phyloP scores from a whole-genome alignment of 495 filamentous ascomycete genomes.

The Penicillium mononematosum region DNA sequence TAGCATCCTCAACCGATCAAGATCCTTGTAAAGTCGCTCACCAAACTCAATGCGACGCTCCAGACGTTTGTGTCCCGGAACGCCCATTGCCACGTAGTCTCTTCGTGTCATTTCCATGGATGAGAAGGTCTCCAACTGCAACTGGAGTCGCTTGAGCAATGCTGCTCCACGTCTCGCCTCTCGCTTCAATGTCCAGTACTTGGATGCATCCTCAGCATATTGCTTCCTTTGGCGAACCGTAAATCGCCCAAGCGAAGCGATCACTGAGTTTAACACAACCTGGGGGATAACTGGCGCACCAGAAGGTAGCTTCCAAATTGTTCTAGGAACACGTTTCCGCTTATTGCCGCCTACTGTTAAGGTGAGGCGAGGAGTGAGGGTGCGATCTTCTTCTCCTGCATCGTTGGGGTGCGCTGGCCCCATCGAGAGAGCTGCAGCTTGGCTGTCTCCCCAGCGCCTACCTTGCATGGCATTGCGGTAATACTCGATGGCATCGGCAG shows the following conservation, averaged over 20 bases:
- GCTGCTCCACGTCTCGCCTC: conserved; percentile 90
- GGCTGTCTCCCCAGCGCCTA: conserved; percentile 85
- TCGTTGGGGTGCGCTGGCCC: conserved; percentile 60
- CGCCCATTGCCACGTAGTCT: conserved; percentile 89
- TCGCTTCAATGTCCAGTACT: conserved; percentile 96
- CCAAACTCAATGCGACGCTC: conserved; percentile 85
- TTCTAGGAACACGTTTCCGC: conserved; percentile 67
- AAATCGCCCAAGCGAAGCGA: conserved; percentile 76
- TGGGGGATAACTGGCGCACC: conserved; percentile 92
- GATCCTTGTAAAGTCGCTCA: conserved; percentile 67
- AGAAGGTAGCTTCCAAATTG: conserved; percentile 90
- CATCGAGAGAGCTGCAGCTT: conserved; percentile 77
- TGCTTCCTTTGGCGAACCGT: conserved; percentile 81
- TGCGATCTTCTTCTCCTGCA: conserved; percentile 35
- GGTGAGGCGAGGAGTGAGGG: conserved; percentile 47
- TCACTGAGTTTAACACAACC: conserved; percentile 75
- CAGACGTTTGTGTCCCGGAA: conserved; percentile 72
- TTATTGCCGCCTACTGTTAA: conserved; percentile 72
- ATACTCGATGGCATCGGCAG: conserved; percentile 69
- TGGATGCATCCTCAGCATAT: conserved; percentile 87
- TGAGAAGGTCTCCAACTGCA: conserved; percentile 85
- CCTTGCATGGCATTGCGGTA: conserved; percentile 85
- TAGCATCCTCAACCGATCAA: conserved; percentile 67
- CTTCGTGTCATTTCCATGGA: conserved; percentile 94
- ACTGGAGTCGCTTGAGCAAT: conserved; percentile 84